Base-by-base conservation (phyloP, 164 flowering plant genomes). In the Piper betle region DNA sequence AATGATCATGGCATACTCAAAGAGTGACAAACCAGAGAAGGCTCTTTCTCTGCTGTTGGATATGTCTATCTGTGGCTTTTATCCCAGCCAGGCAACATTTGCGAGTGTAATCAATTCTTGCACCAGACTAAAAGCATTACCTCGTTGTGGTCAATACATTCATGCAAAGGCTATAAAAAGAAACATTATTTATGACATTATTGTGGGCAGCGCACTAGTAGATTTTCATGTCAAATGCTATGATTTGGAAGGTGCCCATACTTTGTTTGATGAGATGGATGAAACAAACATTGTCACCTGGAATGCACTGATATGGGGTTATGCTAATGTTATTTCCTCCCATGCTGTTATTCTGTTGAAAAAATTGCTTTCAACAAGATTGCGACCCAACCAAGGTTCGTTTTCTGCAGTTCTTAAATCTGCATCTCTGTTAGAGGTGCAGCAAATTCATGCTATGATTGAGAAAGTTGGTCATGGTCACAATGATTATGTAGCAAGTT, bases 221-320 rank as follows among this genome's bases (percentile, higher is more conserved):
- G 82, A 80, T 71, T 84, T 85, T 58, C 89, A 25, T 25, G 33
- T 25, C 33, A 25, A 25, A 25, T 25, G 33, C 2, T 25, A 25
- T 2, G 33, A n/a, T n/a, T n/a, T n/a, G n/a, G n/a, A n/a, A 55
- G 72, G 66, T 62, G 88, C 93, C 12, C 77, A 63, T 25, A 25
- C 11, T 57, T 80, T 84, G 65, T 88, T 91, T 64, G 66, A 70
- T 52, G 81, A 77, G 56, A 81, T 86, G 59, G 13, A 48, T 43
- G 77, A 71, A 55, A 85, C 77, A 62, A 85, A 73, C 66, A 69
- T 77, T 59, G 84, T 85, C 63, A 81, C 81, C 46, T 89, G 95
- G 95, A 92, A 84, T 68, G 62, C 84, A 52, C 72, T 92, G 78
- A 79, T 92, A 66, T 66, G 58, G 15, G 84, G 84, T 50, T 84